Percentiles rank a stretch among this genome's conserved stretches.
These are phyloP conservation scores for Trichothecium sympodiale DNA, from an alignment of 2,329 filamentous ascomycete genomes.

Conservation along the genomic window DNA sequence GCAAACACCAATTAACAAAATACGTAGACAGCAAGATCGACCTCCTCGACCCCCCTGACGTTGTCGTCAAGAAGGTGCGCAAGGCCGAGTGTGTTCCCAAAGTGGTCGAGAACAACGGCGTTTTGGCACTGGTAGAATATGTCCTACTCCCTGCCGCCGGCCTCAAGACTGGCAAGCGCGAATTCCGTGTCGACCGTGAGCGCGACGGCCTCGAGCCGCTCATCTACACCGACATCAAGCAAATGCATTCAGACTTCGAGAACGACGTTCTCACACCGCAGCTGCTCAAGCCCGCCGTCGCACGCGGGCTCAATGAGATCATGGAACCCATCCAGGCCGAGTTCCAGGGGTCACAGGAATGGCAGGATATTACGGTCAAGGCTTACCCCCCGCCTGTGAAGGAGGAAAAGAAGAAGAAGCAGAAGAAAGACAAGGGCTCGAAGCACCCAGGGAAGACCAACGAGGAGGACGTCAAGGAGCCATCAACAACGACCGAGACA, in stretches of 20 bases:
- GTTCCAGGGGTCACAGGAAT: slow-evolving; percentile 61
- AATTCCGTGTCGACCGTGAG: slow-evolving; percentile 58
- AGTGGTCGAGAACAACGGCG: slow-evolving; percentile 72
- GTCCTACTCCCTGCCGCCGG: slow-evolving; percentile 69
- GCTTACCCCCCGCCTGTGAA: slow-evolving; percentile 63
- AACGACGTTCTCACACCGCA: slow-evolving; percentile 78
- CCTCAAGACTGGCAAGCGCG: slow-evolving; percentile 42
- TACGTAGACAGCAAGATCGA: slow-evolving; percentile 74
- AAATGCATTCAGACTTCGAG: slow-evolving; percentile 70
- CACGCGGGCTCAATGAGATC: slow-evolving; percentile 60
- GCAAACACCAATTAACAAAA: background rate
- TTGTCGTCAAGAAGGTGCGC: slow-evolving; percentile 69
- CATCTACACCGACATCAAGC: slow-evolving; percentile 64
- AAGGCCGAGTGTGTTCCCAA: slow-evolving; percentile 74
- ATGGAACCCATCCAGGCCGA: slow-evolving; percentile 67
- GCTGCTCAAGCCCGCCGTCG: slow-evolving; percentile 74
- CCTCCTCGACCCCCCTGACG: slow-evolving; percentile 68
- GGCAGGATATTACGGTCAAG: slow-evolving; percentile 57
- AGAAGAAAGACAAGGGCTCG: slow-evolving; percentile 65
- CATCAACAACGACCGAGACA: no score
- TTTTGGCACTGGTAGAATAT: slow-evolving; percentile 77
- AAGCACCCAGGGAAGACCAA: slow-evolving; percentile 39
- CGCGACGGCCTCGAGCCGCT: slow-evolving; percentile 60
- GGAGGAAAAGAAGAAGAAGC: slow-evolving; percentile 56
- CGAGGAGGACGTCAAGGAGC: no score